Evolutionary conservation across 768 basidiomycete genomes (phyloP), one percentile per base, ranked within the genome.

Genomic region (Termitomyces heimii): DNA sequence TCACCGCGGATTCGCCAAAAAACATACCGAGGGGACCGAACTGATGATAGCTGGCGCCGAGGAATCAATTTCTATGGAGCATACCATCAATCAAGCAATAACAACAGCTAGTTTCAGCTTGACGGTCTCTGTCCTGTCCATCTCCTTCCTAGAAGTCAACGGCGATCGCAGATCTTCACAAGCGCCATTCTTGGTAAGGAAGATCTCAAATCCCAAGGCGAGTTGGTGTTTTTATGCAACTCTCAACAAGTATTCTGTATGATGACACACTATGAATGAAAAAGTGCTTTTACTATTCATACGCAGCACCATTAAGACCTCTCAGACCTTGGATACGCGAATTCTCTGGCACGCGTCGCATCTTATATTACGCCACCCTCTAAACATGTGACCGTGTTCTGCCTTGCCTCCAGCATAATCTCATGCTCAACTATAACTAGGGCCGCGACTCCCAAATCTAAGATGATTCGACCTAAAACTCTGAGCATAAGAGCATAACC

Each of bases 1-100:
- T 12, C 46, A 40, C 55, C 59, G 59, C 59, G 55, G 55, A 37
- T 49, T 56, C 59, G 24, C 55, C 28, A 34, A 50, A 45, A 53
- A 53, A 56, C 32, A 56, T 47, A 53, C 49, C 55, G 54, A 57
- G 56, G 55, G 26, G 3, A 37, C 42, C 42, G 56, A 52, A 31
- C 20, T 14, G 16, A 45, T 35, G 20, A 28, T 53, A 35, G 9
- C 44, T 52, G 18, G 29, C 34, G 28, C 56, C 50, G 50, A 57
- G 56, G 56, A 39, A n/a, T 7, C 26, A 35, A 3, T n/a, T 6
- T 52, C 50, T 44, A 46, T 44, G 56, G 32, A 46, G 29, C 31
- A 35, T 8, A 34, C 31, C 37, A 45, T 10, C 32, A 35, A 45
- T 10, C 32, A 35, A 31, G 34, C 32, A 39, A 35, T 26, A 16